These are phyloP conservation scores for Peronospora belbahrii DNA, from an alignment of 352 stramenopile genomes.

Conservation along the genomic window DNA sequence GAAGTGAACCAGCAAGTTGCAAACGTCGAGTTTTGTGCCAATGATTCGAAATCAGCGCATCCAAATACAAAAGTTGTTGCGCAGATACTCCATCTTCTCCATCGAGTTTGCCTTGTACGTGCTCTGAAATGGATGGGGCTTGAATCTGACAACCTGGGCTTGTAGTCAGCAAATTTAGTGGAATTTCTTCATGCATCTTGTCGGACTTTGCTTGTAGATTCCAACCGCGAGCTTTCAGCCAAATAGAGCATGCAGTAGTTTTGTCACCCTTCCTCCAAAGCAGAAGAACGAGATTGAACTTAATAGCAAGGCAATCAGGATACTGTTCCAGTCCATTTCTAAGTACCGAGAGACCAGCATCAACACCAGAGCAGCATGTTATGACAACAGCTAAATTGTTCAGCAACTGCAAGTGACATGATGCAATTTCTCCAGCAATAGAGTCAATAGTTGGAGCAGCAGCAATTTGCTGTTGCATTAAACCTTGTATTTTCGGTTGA, in stretches of 20 bases:
- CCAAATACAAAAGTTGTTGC: constrained; percentile 54
- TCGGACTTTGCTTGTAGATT: constrained; percentile 25
- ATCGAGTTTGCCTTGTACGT: constrained; percentile 31
- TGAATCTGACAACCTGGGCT: constrained; percentile 6
- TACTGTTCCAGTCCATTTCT: constrained; percentile 35
- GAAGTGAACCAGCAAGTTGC: constrained; percentile 23
- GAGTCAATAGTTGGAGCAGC: not conserved
- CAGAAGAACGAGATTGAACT: constrained; percentile 73
- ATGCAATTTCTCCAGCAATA: constrained; percentile 20
- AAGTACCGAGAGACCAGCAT: constrained; percentile 40
- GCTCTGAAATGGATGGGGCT: constrained; percentile 24
- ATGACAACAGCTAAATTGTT: constrained; percentile 67
- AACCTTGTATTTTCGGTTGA: constrained; percentile 22
- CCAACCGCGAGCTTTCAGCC: constrained; percentile 59
- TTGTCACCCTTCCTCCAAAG: constrained; percentile 52
- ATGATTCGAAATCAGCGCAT: constrained; percentile 49
- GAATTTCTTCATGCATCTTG: not conserved
- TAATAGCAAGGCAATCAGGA: constrained; percentile 31
- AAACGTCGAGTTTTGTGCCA: constrained; percentile 33
- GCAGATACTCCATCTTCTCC: constrained; percentile 24
- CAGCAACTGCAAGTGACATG: constrained; percentile 48
- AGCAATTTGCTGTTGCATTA: constrained; percentile 2
- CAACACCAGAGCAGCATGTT: constrained; percentile 31
- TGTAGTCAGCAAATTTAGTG: constrained; percentile 12
- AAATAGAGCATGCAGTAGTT: constrained; percentile 46